A percentile compares a stretch with the other conserved stretches of the same genome.
phyloP scores from a whole-genome alignment of 371 early-diverging fungal genomes.

The Mortierella sp. region DNA sequence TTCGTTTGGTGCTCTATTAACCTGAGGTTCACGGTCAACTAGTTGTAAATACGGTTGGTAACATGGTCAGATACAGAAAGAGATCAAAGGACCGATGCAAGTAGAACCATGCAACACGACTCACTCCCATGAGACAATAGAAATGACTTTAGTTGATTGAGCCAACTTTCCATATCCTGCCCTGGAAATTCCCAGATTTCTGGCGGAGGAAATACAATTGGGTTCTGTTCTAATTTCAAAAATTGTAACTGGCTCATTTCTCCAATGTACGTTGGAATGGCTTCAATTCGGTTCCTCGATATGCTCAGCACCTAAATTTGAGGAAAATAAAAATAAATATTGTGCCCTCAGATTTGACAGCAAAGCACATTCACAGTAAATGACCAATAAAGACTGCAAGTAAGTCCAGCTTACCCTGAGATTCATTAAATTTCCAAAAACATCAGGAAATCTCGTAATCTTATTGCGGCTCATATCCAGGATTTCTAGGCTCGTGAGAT shows the following conservation, averaged over 20 bases:
- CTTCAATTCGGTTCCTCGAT: slow-evolving; percentile 44
- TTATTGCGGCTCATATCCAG: slow-evolving; percentile 57
- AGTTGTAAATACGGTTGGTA: not conserved
- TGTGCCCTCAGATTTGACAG: not conserved
- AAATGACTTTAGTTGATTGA: slow-evolving; percentile 33
- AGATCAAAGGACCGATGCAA: not conserved
- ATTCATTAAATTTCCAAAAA: slow-evolving; percentile 48
- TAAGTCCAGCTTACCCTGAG: slow-evolving; percentile 30
- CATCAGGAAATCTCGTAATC: slow-evolving; percentile 46
- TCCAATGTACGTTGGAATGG: slow-evolving; percentile 47
- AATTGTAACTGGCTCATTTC: slow-evolving; percentile 47
- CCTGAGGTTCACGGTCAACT: slow-evolving; percentile 19
- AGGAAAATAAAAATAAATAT: not conserved
- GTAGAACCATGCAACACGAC: not conserved
- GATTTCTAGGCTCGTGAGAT: slow-evolving; percentile 43
- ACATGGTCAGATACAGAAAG: not conserved
- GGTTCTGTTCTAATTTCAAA: slow-evolving; percentile 54
- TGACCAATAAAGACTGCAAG: not conserved
- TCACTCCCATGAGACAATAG: slow-evolving; percentile 29
- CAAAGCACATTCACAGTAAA: not conserved
- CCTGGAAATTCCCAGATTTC: slow-evolving; percentile 34
- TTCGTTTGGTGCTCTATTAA: not conserved
- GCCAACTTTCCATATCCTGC: slow-evolving; percentile 40
- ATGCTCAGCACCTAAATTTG: slow-evolving; percentile 49
- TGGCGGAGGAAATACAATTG: slow-evolving; percentile 42